These are phyloP conservation scores for Fistulinella prunicolor DNA, from an alignment of 768 basidiomycete genomes.

Conservation along the genomic window DNA sequence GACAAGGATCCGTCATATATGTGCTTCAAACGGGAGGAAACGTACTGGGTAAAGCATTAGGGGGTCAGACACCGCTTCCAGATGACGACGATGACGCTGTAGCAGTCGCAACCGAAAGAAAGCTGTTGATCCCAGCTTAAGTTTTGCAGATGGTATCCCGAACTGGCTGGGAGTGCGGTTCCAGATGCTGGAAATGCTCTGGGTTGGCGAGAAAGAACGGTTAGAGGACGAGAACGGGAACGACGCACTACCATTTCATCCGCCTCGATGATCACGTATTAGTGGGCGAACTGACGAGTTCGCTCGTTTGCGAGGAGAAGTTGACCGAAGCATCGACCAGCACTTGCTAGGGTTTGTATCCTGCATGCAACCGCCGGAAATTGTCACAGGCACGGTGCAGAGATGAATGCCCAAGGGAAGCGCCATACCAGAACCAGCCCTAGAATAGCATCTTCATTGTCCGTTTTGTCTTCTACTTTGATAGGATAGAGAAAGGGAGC, in stretches of 20 bases:
- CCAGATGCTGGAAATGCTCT: not conserved
- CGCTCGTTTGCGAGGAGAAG: not conserved
- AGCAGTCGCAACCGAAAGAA: not conserved
- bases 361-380: not conserved
- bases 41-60: not conserved
- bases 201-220: not conserved
- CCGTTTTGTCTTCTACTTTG: constrained; percentile 14
- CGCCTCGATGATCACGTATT: not conserved
- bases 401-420: no score
- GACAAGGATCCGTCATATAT: no score
- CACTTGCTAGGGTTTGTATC: constrained; percentile 11
- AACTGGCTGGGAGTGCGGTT: not conserved
- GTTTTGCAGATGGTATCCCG: constrained; percentile 9
- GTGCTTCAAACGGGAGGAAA: not conserved
- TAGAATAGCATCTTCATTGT: not conserved
- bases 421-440: not conserved
- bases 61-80: not conserved
- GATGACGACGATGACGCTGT: not conserved
- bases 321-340: constrained; percentile 15
- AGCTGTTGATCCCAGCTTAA: constrained; percentile 1
- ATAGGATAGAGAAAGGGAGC: not conserved
- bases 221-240: not conserved
- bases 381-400: no score
- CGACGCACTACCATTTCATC: not conserved
- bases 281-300: not conserved